Evolutionary conservation across 1,284 basidiomycete species (phyloP), one percentile per base, ranked within the genome.

Genomic region (Malassezia obtusa): DNA sequence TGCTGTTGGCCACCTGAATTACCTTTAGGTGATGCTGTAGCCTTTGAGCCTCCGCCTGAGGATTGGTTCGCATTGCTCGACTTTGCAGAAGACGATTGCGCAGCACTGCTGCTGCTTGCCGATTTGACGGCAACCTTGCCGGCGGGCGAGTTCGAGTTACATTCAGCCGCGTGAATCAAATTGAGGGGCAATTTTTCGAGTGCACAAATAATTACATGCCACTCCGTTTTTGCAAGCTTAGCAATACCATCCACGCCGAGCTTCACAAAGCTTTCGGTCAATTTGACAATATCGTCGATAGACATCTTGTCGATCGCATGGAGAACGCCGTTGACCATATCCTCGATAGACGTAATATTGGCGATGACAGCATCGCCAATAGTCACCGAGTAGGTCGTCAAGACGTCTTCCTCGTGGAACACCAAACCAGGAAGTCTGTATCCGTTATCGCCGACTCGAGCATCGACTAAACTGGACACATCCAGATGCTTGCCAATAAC

Each of bases 331-430:
- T 35, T 15, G 12, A 53, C 32, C 12, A 54, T n/a, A 1, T 48
- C 37, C 6, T 19, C 14, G n/a, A 32, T 28, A 3, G 36, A 7
- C 2, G 52, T 39, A 4, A 58, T 33, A 26, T 53, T 54, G 22
- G 47, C 19, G n/a, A 49, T 11, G 9, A 36, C 43, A 4, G 22
- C n/a, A 15, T 38, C 45, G 19, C 44, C 43, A 32, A 54, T 40
- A 28, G 50, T n/a, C n/a, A 65, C 35, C 1, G 45, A 49, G 46
- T 65, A 65, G n/a, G 31, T 40, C 8, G 63, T 61, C 0, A 32
- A 19, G 10, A 68, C 48, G 41, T 63, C 51, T 41, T 55, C 48
- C 58, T 68, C 61, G 50, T 63, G 52, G 53, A 62, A 65, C 15
- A 57, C 26, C 26, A 70, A 49, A 45, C 49, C 59, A 2, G 55